A percentile compares a stretch with the other conserved stretches of the same genome.
phyloP scores from a whole-genome alignment of 2,329 filamentous ascomycete species.

The Fonsecaea pedrosoi region DNA sequence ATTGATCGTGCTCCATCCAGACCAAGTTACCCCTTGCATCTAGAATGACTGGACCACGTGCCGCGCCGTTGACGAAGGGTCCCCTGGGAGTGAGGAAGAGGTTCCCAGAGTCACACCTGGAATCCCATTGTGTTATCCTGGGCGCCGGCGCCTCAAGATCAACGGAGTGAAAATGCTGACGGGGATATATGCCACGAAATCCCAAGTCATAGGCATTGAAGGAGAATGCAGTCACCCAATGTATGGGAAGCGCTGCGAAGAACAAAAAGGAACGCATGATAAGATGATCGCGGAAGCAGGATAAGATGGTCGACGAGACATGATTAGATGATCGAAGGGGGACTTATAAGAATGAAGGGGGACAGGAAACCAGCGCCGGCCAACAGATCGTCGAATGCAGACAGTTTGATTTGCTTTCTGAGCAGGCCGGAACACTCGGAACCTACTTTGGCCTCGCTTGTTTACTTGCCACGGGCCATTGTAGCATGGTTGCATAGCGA shows the following conservation, averaged over 20 bases:
- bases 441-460: background rate
- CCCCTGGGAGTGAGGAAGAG: constrained; percentile 32
- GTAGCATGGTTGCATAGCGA: background rate
- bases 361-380: background rate
- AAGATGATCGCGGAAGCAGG: background rate
- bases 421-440: constrained; percentile 10
- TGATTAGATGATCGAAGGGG: background rate
- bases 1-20: constrained; percentile 50
- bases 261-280: constrained; percentile 22
- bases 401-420: background rate
- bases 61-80: constrained; percentile 21
- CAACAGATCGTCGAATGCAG: constrained; percentile 1
- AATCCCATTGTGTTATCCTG: constrained; percentile 42
- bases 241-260: constrained; percentile 11
- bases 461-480: background rate
- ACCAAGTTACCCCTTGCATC: constrained; percentile 30
- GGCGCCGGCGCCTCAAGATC: constrained; percentile 33
- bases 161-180: constrained; percentile 32
- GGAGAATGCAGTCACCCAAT: constrained; percentile 26
- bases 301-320: background rate
- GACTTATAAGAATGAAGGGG: background rate
- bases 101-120: constrained; percentile 48
- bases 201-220: constrained; percentile 35
- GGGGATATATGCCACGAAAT: constrained; percentile 37
- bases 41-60: constrained; percentile 35